Conservation (phyloP, 2,329 filamentous ascomycete species). For the Lachnellula arida region DNA sequence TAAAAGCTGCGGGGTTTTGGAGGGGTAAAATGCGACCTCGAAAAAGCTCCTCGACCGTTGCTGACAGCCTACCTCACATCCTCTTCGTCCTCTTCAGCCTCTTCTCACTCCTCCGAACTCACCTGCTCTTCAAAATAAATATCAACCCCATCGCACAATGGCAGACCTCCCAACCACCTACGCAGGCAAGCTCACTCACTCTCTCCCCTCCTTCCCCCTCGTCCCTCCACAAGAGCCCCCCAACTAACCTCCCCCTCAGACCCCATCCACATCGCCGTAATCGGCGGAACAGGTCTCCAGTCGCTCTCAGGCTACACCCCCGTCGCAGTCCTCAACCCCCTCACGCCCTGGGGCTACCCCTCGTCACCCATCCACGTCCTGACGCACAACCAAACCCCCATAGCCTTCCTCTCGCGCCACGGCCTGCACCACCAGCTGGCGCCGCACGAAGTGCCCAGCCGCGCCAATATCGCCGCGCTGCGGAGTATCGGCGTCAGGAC, state of each 20-base stretch:
- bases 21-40: background rate
- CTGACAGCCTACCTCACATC: background rate
- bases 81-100: background rate
- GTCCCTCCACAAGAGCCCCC: background rate
- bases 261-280: constrained; percentile 78
- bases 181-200: constrained; percentile 15
- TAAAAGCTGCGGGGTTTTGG: background rate
- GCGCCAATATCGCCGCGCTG: constrained; percentile 97
- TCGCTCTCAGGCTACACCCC: constrained; percentile 83
- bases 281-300: constrained; percentile 88
- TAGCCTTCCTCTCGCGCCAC: constrained; percentile 94
- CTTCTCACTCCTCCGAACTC: background rate
- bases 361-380: constrained; percentile 77
- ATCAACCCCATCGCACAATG: constrained; percentile 13
- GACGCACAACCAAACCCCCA: constrained; percentile 73
- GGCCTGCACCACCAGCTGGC: constrained; percentile 83
- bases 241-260: constrained; percentile 37
- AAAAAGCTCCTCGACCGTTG: background rate
- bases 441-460: constrained; percentile 89
- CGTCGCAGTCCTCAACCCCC: constrained; percentile 69
- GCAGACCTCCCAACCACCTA: constrained; percentile 25
- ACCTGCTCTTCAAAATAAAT: background rate
- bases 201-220: background rate
- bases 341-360: constrained; percentile 85
- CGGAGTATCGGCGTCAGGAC: constrained; percentile 83